phyloP scores from a whole-genome alignment of 2,329 filamentous ascomycete genomes.

The Fusarium sarcochroum region DNA sequence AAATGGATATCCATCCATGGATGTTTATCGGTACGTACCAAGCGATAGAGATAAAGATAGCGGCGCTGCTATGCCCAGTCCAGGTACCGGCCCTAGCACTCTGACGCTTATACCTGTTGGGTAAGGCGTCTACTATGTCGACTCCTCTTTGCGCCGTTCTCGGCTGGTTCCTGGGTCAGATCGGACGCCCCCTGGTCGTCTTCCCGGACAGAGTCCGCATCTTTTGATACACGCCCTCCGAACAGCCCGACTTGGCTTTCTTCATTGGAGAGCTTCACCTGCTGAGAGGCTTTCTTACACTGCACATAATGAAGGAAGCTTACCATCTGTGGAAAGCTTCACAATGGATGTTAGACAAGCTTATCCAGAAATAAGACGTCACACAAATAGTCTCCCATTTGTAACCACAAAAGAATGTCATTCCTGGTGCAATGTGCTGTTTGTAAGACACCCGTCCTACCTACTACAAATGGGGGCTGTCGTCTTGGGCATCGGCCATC shows the following conservation, averaged over 20 bases:
- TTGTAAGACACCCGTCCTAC: conserved; percentile 2
- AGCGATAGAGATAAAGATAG: conserved; percentile 44
- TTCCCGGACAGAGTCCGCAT: conserved; percentile 40
- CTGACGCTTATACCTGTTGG: conserved; percentile 18
- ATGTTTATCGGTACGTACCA: conserved; percentile 49
- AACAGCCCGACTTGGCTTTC: not conserved
- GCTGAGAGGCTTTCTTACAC: conserved; percentile 15
- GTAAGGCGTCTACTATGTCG: conserved; percentile 26
- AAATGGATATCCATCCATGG: conserved; percentile 27
- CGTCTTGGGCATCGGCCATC: conserved; percentile 26
- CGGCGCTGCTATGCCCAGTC: conserved; percentile 24
- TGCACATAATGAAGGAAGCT: conserved; percentile 9
- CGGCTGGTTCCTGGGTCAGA: conserved; percentile 43
- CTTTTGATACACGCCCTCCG: conserved; percentile 20
- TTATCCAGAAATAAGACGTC: conserved; percentile 13
- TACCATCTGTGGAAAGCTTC: conserved; percentile 16
- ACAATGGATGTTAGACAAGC: not conserved
- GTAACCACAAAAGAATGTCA: not conserved
- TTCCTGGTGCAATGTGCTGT: conserved; percentile 1
- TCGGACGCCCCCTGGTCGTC: conserved; percentile 20
- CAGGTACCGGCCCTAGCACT: conserved; percentile 39
- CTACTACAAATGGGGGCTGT: conserved; percentile 16
- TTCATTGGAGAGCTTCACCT: not conserved
- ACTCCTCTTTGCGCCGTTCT: conserved; percentile 40
- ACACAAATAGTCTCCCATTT: not conserved